A percentile compares a stretch with the other conserved stretches of the same genome.
Conservation (phyloP, 2,329 filamentous ascomycete genomes). For the Hypoxylon sp. region DNA sequence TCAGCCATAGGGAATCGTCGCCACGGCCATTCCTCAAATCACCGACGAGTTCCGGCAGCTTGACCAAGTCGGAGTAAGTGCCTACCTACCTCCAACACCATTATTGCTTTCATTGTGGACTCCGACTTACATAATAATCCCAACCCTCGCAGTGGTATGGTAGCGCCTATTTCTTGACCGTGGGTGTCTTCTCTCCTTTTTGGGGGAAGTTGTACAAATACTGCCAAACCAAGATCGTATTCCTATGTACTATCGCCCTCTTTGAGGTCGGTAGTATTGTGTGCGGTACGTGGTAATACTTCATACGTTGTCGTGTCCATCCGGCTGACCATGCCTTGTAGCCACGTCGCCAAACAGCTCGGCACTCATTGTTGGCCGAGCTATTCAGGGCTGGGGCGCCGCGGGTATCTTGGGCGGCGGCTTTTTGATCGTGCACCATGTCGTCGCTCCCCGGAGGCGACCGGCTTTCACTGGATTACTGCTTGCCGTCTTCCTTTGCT, state of each 20-base stretch:
- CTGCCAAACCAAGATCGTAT: constrained; percentile 52
- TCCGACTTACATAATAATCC: not conserved
- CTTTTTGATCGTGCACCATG: constrained; percentile 48
- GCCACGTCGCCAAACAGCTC: constrained; percentile 25
- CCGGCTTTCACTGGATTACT: constrained; percentile 49
- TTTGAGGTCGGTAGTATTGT: constrained; percentile 55
- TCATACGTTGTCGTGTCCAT: not conserved
- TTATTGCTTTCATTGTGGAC: not conserved
- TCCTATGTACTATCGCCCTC: constrained; percentile 48
- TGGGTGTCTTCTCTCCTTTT: constrained; percentile 47
- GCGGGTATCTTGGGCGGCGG: constrained; percentile 55
- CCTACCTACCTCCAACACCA: not conserved
- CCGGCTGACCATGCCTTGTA: not conserved
- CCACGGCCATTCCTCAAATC: constrained; percentile 53
- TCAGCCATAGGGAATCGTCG: constrained; percentile 45
- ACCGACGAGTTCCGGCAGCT: constrained; percentile 53
- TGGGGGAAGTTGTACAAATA: constrained; percentile 54
- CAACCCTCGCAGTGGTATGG: constrained; percentile 55
- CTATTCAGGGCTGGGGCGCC: constrained; percentile 48
- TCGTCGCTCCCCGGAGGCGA: constrained; percentile 20
- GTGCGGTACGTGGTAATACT: constrained; percentile 37
- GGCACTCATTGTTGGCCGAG: constrained; percentile 41
- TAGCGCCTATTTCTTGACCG: constrained; percentile 52
- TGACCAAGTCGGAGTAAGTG: constrained; percentile 50
- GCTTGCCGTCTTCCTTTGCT: constrained; percentile 56